Evolutionary conservation across 768 basidiomycete genomes (phyloP), one percentile per base, ranked within the genome.

Genomic region (Pleurotus cornucopiae): DNA sequence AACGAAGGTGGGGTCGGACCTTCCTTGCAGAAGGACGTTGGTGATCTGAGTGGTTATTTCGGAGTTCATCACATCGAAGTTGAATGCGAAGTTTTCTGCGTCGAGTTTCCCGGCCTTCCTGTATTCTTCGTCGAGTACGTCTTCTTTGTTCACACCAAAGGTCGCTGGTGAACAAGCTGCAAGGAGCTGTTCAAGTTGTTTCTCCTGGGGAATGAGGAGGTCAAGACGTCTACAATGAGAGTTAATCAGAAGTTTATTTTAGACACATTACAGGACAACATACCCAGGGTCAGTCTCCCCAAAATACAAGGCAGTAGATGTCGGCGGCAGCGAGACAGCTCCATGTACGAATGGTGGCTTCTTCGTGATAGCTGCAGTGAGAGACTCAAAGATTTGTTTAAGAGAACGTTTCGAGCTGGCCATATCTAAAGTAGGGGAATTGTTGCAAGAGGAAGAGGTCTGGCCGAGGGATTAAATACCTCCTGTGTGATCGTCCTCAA

Each of bases 81-180:
- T 63, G 4, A 64, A 62, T 1, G 57, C 46, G 49, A 76, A 77
- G 25, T 62, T 47, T 4, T 57, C 34, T 4, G 53, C 20, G 37
- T 70, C 66, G 53, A 78, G 58, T 62, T 73, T 71, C 6, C 69
- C 63, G 1, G 67, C 71, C 48, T 71, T 73, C 6, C 72, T 63
- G 54, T 73, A 73, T 26, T 69, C 60, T 40, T 72, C 71, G 57
- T 74, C 73, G 2, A 68, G 46, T 1, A 73, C 65, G 16, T 72
- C 64, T 54, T 74, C 49, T 1, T 66, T 26, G 21, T 65, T 62
- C 2, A 26, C 16, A 11, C 74, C 72, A 54, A 71, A 75, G 1
- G 66, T 62, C 4, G 73, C 72, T 2, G 65, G 67, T 1, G 68
- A 59, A 57, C 72, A 73, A 1, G 67, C 67, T 0, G 49, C 54